Base-by-base conservation (phyloP, 2,329 filamentous ascomycete species). In the Emericellopsis cladophorae region DNA sequence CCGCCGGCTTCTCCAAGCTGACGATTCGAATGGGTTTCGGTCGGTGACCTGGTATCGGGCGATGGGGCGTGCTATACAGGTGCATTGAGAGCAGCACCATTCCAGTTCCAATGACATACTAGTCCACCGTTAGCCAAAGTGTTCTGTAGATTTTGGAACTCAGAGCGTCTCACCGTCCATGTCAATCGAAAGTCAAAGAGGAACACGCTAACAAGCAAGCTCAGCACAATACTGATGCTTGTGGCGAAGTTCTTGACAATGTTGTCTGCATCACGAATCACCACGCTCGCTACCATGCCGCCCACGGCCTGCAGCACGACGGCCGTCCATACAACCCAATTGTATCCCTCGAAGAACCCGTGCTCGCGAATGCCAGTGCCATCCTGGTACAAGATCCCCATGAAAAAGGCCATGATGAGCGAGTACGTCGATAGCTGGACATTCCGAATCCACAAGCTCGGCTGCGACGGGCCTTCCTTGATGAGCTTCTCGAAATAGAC, bases 321-420 rank as follows among this genome's bases (percentile, higher is more conserved):
- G 5, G 88, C 84, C 5, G 78, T 70, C 88, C 89, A 95, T 4
- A 96, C 90, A 16, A 90, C 72, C 70, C 77, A 83, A 57, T 94
- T 95, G 63, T 96, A 98, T 3, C 92, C 92, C 43, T 84, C 82
- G 51, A 98, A 96, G 61, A 96, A 94, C 11, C 92, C 92, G 46
- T 85, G 79, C 58, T 82, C 77, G 22, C 81, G 73, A 47, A 98
- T 88, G 33, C 84, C 81, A 45, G 80, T 76, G 22, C 90, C 92
- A 49, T 98, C 92, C 47, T 87, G 84, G 63, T 85, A 84, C 3
- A 93, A 64, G 6, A 96, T 81, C 2, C 90, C 92, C 40, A 94
- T 72, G 43, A 96, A 78, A 1, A 95, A 68, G 1, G 89, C 84
- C 0, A 90, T 87, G 51, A 95, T 90, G 2, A 96, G 68, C 1